Evolutionary conservation across 495 filamentous ascomycete species (phyloP).

Genomic region (Letharia columbiana): DNA sequence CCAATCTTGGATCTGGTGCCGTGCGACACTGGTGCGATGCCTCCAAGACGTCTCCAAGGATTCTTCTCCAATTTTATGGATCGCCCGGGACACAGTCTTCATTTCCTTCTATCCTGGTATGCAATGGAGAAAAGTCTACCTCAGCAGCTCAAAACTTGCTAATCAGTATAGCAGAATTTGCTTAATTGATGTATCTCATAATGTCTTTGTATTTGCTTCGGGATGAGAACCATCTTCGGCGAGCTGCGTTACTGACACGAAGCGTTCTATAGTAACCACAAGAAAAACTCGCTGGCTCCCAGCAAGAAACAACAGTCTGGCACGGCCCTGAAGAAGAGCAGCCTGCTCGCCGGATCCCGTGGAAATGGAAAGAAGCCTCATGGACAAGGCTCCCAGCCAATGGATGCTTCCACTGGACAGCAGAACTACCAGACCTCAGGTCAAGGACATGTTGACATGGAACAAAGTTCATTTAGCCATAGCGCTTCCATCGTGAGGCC

Average conservation of each 20-base stretch:
- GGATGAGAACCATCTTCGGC: background rate
- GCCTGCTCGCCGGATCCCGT: slow-evolving; percentile 13
- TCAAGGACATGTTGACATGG: slow-evolving; percentile 7
- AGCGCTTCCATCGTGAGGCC: slow-evolving; percentile 12
- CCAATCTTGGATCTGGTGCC: background rate
- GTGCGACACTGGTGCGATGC: background rate
- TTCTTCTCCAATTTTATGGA: background rate
- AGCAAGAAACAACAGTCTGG: slow-evolving; percentile 16
- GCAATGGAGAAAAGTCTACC: background rate
- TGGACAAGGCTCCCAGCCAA: slow-evolving; percentile 11
- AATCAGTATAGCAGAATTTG: background rate
- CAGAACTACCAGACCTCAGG: background rate
- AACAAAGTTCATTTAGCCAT: slow-evolving; percentile 5
- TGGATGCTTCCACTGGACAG: slow-evolving; percentile 13
- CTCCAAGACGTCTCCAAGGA: background rate
- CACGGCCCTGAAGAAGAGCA: slow-evolving; percentile 17
- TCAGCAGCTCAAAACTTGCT: background rate
- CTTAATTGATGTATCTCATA: background rate
- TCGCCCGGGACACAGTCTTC: background rate
- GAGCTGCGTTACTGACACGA: slow-evolving; percentile 10
- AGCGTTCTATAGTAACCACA: slow-evolving; percentile 6
- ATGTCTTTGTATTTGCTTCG: slow-evolving; percentile 7
- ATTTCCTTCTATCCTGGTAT: slow-evolving; percentile 8
- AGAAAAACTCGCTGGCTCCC: slow-evolving; percentile 12
- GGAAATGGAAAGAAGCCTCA: slow-evolving; percentile 4